Conservation (phyloP, 2,329 filamentous ascomycete species). For the Ophiostoma pallidulum region DNA sequence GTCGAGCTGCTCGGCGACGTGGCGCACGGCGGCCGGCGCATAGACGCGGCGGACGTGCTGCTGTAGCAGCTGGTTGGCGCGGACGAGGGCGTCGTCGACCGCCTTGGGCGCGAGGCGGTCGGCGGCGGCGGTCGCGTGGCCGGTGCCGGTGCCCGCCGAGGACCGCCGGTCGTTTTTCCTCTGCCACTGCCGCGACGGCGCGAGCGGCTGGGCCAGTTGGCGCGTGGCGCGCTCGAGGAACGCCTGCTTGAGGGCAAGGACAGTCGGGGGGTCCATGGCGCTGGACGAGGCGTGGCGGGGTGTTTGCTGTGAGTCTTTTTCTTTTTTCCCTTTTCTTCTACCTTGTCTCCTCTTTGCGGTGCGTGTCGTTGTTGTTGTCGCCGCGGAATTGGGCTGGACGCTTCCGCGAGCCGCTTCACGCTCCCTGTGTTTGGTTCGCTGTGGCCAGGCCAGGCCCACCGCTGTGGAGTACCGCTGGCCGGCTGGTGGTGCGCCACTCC, state of each 20-base stretch:
- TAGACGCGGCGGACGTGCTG: constrained; percentile 59
- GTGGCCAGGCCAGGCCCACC: no score
- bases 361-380: no score
- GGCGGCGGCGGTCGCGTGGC: constrained; percentile 17
- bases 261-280: constrained; percentile 37
- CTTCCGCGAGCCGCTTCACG: no score
- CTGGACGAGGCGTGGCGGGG: not conserved
- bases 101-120: constrained; percentile 35
- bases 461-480: no score
- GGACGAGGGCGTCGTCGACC: constrained; percentile 47
- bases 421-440: no score
- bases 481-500: no score
- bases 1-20: constrained; percentile 66
- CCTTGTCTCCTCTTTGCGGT: no score
- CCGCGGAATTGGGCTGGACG: no score
- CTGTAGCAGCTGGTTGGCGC: constrained; percentile 52
- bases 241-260: constrained; percentile 52
- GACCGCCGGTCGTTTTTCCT: constrained; percentile 31
- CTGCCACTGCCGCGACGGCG: constrained; percentile 46
- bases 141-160: constrained; percentile 19
- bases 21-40: constrained; percentile 57
- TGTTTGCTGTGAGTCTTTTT: not conserved
- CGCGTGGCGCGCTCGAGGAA: constrained; percentile 57
- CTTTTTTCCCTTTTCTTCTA: not conserved
- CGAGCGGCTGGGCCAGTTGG: constrained; percentile 49